Conservation (phyloP, 2,329 filamentous ascomycete genomes). For the Mollisia scopiformis region DNA sequence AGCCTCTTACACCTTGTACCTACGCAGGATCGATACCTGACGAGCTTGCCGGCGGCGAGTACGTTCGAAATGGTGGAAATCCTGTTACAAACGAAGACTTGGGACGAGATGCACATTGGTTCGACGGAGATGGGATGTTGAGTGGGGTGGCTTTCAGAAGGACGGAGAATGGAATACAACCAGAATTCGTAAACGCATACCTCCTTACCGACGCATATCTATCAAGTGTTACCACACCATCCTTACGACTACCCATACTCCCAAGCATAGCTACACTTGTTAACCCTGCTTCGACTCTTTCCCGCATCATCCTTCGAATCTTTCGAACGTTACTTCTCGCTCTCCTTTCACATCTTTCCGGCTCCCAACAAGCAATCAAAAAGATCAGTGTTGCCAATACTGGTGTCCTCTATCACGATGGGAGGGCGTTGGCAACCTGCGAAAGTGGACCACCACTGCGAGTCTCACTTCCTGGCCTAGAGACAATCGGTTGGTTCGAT, state of each 20-base stretch:
- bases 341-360: slow-evolving; percentile 58
- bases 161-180: slow-evolving; percentile 46
- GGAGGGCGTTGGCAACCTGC: slow-evolving; percentile 68
- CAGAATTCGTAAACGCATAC: slow-evolving; percentile 71
- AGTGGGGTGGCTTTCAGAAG: slow-evolving; percentile 65
- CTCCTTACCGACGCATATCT: slow-evolving; percentile 69
- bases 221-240: slow-evolving; percentile 50
- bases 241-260: slow-evolving; percentile 58
- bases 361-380: slow-evolving; percentile 59
- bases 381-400: slow-evolving; percentile 75
- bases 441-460: slow-evolving; percentile 73
- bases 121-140: slow-evolving; percentile 77
- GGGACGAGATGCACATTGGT: slow-evolving; percentile 70
- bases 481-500: slow-evolving; percentile 74
- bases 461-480: slow-evolving; percentile 62
- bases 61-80: slow-evolving; percentile 73
- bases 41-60: slow-evolving; percentile 71
- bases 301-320: slow-evolving; percentile 52
- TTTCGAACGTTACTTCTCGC: slow-evolving; percentile 60
- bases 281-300: slow-evolving; percentile 56
- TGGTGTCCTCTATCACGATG: slow-evolving; percentile 67
- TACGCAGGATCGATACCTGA: slow-evolving; percentile 61
- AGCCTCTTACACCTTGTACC: slow-evolving; percentile 57
- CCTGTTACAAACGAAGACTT: slow-evolving; percentile 64
- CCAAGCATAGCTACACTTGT: slow-evolving; percentile 71